Percentiles rank a stretch among this genome's conserved stretches.
Conservation (phyloP, 2,329 filamentous ascomycete species). For the Talaromyces piceae region DNA sequence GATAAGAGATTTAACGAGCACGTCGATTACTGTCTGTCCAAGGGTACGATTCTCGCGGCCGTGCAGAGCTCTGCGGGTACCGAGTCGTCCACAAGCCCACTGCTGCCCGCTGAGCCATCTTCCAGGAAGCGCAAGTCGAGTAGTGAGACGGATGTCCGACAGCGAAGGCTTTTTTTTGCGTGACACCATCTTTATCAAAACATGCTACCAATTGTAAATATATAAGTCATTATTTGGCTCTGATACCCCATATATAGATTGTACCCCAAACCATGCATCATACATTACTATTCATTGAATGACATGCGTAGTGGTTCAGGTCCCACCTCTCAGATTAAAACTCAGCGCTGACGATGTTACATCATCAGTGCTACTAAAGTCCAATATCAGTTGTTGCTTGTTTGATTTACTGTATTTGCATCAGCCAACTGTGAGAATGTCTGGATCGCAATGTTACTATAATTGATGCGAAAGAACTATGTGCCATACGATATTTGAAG, state of each 20-base stretch:
- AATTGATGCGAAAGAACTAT: too few species aligned
- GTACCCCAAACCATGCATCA: too few species aligned
- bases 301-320: too few species aligned
- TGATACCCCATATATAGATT: not conserved
- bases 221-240: not conserved
- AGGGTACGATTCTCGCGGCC: constrained; percentile 75
- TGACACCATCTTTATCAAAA: not conserved
- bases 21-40: constrained; percentile 83
- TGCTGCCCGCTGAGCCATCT: not conserved
- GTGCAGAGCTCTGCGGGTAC: constrained; percentile 45
- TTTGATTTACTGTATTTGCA: too few species aligned
- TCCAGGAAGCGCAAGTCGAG: constrained; percentile 7
- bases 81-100: not conserved
- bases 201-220: not conserved
- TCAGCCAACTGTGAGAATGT: too few species aligned
- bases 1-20: constrained; percentile 81
- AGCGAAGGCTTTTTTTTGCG: constrained; percentile 10
- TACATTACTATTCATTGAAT: too few species aligned
- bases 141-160: constrained; percentile 4
- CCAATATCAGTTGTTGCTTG: too few species aligned
- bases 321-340: too few species aligned
- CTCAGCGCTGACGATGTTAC: too few species aligned
- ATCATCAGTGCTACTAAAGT: too few species aligned
- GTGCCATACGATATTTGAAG: too few species aligned
- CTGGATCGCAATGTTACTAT: too few species aligned